Evolutionary conservation across 2,329 filamentous ascomycete species (phyloP).

Genomic region (Fusarium metavorans): DNA sequence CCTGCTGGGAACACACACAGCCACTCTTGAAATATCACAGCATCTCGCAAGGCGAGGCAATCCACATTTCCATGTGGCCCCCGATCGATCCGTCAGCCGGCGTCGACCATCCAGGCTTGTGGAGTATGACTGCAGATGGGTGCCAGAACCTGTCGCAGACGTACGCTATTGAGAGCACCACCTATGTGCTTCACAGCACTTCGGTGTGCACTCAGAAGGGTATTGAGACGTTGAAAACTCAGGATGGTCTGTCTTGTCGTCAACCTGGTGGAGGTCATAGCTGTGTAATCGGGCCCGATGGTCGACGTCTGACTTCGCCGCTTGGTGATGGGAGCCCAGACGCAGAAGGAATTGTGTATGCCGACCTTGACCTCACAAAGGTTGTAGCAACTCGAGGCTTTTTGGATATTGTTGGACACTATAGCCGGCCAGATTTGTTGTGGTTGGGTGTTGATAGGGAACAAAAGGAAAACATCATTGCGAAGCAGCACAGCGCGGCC

Average conservation of each 20-base stretch:
- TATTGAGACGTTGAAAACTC: conserved; percentile 55
- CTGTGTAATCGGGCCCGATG: conserved; percentile 40
- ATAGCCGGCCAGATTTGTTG: conserved; percentile 54
- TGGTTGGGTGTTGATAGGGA: conserved; percentile 48
- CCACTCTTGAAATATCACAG: conserved; percentile 62
- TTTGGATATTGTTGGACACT: conserved; percentile 52
- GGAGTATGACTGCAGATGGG: conserved; percentile 49
- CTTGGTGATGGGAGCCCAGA: conserved; percentile 23
- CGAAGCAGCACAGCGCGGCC: conserved; percentile 8
- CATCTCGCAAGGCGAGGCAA: conserved; percentile 56
- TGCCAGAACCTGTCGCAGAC: conserved; percentile 61
- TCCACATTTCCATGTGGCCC: conserved; percentile 64
- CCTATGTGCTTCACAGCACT: conserved; percentile 61
- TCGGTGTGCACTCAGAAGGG: conserved; percentile 55
- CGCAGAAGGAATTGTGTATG: conserved; percentile 61
- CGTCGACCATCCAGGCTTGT: conserved; percentile 39
- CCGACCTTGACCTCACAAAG: conserved; percentile 60
- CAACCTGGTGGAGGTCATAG: conserved; percentile 39
- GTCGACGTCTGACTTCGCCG: conserved; percentile 29
- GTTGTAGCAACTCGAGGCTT: conserved; percentile 55
- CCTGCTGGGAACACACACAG: conserved; percentile 65
- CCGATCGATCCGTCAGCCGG: conserved; percentile 38
- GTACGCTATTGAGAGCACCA: conserved; percentile 67
- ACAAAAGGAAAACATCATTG: conserved; percentile 30
- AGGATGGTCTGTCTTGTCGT: conserved; percentile 47